Base-by-base conservation (phyloP, 2,329 filamentous ascomycete genomes). In the Xylariaceae sp. region DNA sequence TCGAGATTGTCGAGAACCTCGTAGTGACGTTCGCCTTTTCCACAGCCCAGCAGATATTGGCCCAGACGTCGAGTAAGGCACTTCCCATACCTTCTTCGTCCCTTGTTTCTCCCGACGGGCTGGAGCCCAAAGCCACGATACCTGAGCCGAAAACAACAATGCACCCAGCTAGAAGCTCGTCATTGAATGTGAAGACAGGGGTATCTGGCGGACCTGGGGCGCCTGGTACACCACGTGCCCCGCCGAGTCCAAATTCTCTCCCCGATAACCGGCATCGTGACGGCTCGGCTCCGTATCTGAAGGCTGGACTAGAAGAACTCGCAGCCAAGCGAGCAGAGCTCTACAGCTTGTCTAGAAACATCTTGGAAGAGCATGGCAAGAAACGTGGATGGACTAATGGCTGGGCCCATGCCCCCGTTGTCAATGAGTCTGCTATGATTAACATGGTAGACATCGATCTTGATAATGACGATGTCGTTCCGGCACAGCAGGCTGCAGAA, bases 291-390 rank as follows among this genome's bases (percentile, higher is more conserved):
- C 71, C 77, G 0, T 81, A 84, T 53, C 71, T 80, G 12, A 85
- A 84, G 57, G 65, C 74, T 5, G 91, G 92, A 0, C 74, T 91
- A 0, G 88, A 95, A 66, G 88, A 95, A 52, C 76, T 97, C 29
- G 89, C 91, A 37, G 88, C 89, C 44, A 84, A 85, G 57, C 81
- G 92, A 64, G 92, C 89, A 4, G 90, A 96, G 65, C 77, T 97
- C 2, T 87, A 90, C 57, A 75, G 89, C 53, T 74, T 96, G 41
- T 91, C 90, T 6, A 80, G 92, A 53, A 89, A 88, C 59, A 81
- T 94, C 4, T 75, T 97, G 0, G 86, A 92, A 64, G 80, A 85
- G 47, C 73, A 90, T 46, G 91, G 89, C 2, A 83, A 81, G 65
- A 81, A 82, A 55, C 76, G 83, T 27, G 84, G 83, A 3, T 96